These are phyloP conservation scores for Lactarius trivialis DNA, from an alignment of 768 basidiomycete species.

Conservation along the genomic window DNA sequence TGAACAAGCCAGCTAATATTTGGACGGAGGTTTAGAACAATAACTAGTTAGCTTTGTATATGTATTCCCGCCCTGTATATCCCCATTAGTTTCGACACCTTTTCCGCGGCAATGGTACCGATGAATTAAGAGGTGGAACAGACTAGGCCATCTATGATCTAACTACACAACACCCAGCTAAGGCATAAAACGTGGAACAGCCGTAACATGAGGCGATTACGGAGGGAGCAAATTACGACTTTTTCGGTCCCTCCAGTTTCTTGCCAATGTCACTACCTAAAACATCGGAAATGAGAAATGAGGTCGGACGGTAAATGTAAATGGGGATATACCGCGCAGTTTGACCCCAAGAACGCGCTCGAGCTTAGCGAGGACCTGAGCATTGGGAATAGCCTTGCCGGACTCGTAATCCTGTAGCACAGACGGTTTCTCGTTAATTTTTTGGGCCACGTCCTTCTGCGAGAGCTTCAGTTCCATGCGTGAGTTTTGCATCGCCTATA, in stretches of 20 bases:
- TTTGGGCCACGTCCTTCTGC: conserved; percentile 89
- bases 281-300: conserved; percentile 13
- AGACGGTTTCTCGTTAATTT: conserved; percentile 90
- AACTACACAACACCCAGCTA: conserved; percentile 22
- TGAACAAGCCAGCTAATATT: conserved; percentile 16
- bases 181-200: conserved; percentile 22
- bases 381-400: conserved; percentile 79
- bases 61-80: conserved; percentile 17
- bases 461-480: conserved; percentile 73
- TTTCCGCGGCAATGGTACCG: conserved; percentile 1
- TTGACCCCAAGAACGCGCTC: conserved; percentile 84
- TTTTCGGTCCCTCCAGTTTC: conserved; percentile 74
- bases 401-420: conserved; percentile 86
- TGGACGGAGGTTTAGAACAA: neutral
- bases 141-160: conserved; percentile 18
- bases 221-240: conserved; percentile 48
- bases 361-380: conserved; percentile 82
- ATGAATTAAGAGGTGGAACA: neutral
- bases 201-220: conserved; percentile 29
- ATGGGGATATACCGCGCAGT: conserved; percentile 56
- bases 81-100: conserved; percentile 2
- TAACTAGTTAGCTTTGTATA: neutral
- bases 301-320: neutral
- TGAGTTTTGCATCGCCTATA: conserved; percentile 73
- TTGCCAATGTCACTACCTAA: conserved; percentile 78